Percentiles rank a stretch among this genome's conserved stretches.
These are phyloP conservation scores for Agrocybe pediades DNA, from an alignment of 768 basidiomycete species.

Conservation along the genomic window DNA sequence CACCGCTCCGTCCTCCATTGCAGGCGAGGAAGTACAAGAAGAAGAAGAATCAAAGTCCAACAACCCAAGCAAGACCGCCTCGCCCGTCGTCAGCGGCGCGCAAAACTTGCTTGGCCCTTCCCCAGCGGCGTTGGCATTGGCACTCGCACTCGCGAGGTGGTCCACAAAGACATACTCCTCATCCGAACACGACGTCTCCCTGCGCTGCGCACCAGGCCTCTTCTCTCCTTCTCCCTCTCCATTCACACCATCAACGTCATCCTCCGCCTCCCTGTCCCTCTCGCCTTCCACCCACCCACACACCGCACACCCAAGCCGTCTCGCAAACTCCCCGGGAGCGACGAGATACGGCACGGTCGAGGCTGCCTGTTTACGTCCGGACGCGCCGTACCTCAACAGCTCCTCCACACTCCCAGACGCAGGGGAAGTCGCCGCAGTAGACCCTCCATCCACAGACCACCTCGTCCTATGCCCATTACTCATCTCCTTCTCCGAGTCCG, in stretches of 20 bases:
- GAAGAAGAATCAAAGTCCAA: constrained; percentile 19
- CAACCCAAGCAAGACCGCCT: constrained; percentile 28
- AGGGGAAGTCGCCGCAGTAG: neutral
- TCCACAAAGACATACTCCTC: neutral
- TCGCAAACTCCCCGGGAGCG: constrained; percentile 20
- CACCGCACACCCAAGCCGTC: neutral
- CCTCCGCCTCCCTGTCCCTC: neutral
- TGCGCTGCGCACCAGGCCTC: neutral
- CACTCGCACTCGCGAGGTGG: neutral
- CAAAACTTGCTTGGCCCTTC: neutral
- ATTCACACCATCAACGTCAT: neutral
- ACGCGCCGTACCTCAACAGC: neutral
- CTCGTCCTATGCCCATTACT: neutral
- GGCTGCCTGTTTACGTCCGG: too few species aligned
- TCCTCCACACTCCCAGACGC: neutral
- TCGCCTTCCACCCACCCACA: neutral
- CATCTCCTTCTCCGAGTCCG: constrained; percentile 1
- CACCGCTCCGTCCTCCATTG: too few species aligned
- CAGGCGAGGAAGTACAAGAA: too few species aligned
- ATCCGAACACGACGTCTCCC: neutral
- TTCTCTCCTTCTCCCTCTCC: neutral
- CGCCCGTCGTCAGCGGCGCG: constrained; percentile 23
- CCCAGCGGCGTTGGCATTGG: neutral
- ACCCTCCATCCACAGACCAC: neutral
- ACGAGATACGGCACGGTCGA: constrained; percentile 27